Base-by-base conservation (phyloP, 2,329 filamentous ascomycete genomes). In the Fusarium sp. region DNA sequence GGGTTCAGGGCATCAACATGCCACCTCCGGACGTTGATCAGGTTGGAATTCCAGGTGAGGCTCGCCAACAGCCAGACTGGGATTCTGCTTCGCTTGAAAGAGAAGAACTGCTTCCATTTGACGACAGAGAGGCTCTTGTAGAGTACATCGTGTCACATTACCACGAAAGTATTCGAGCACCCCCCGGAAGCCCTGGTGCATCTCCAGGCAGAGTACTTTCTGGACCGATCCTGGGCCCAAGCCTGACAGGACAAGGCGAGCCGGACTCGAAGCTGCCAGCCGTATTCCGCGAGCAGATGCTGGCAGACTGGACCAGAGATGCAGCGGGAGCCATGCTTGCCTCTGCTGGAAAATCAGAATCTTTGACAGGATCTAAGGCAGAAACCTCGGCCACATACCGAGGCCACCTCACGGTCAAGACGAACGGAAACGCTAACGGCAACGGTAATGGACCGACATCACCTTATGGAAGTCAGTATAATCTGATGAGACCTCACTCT, bases 281-380 rank as follows among this genome's bases (percentile, higher is more conserved):
- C 18, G 84, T 83, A 28, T 88, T 93, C 71, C 89, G 86, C 69
- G 92, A 96, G 66, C 87, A 93, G 70, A 92, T 98, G 87, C 82
- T 93, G 59, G 84, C 87, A 21, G 88, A 92, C 47, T 98, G 95
- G 95, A 91, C 89, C 38, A 90, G 90, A 75, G 94, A 97, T 23
- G 81, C 84, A 16, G 92, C 92, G 31, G 82, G 96, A 53, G 87
- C 90, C 13, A 84, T 88, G 37, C 85, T 93, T 48, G 89, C 92
- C 62, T 88, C 92, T 57, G 87, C 85, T 49, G 90, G 90, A 72
- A 92, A 91, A 72, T 88, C 92, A 1, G 87, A 88, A 15, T 97
- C 93, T 6, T 82, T 97, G 56, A 92, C 84, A 55, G 93, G 93
- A 23, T 97, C 93, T 5, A 89, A 88, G 67, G 85, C 87, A 3